Percentiles rank a stretch among this genome's conserved stretches.
These are phyloP conservation scores for Trichopus zeylanicus DNA, from an alignment of 116 monocot species.

Conservation along the genomic window DNA sequence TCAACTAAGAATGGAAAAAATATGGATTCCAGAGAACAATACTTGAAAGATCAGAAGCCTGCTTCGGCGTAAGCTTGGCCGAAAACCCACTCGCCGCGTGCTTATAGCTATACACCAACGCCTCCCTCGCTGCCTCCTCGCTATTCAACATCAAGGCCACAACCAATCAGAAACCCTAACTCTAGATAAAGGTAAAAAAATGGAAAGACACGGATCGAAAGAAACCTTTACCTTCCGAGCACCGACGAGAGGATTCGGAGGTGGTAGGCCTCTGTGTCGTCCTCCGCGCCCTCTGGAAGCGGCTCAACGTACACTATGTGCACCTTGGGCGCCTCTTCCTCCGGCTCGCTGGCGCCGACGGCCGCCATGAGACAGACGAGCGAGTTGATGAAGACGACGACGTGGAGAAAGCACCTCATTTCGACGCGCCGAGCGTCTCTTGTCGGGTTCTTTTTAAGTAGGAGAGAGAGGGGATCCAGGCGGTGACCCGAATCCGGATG, in stretches of 20 bases:
- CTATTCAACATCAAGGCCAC: conserved; percentile 14
- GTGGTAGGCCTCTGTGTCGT: conserved; percentile 64
- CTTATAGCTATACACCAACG: conserved; percentile 70
- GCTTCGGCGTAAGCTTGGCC: conserved; percentile 67
- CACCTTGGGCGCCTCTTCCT: conserved; percentile 29
- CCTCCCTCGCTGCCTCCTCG: conserved; percentile 60
- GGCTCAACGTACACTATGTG: conserved; percentile 68
- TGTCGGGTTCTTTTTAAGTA: too few species aligned
- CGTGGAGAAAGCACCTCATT: neutral
- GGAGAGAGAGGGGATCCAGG: too few species aligned
- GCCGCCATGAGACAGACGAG: neutral
- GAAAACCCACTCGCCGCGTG: conserved; percentile 77
- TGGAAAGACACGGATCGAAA: neutral
- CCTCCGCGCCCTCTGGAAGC: conserved; percentile 48
- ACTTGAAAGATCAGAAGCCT: conserved; percentile 68
- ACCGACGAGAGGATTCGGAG: conserved; percentile 71
- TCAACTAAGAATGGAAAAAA: neutral
- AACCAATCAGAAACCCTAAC: conserved; percentile 1
- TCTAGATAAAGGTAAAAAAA: neutral
- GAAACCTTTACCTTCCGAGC: conserved; percentile 52
- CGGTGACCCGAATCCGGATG: too few species aligned
- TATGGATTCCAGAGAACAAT: too few species aligned
- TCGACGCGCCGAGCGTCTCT: neutral
- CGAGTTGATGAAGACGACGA: neutral
- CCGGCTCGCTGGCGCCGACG: too few species aligned